Percentiles rank a stretch among this genome's conserved stretches.
These are phyloP conservation scores for Scheffersomyces quercinus DNA, from an alignment of 1,139 yeast species.

Conservation along the genomic window DNA sequence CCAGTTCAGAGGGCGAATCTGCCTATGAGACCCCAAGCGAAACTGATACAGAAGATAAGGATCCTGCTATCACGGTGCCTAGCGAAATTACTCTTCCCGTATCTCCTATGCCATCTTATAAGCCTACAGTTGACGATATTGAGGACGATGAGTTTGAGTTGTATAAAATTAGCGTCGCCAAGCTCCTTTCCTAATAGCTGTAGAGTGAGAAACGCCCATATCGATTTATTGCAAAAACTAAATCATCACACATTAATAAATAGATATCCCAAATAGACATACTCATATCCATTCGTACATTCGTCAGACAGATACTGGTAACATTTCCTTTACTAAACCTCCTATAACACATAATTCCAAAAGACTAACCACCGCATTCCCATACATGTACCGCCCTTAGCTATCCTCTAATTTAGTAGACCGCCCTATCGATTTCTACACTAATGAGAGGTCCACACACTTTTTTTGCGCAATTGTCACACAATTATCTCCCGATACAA, in stretches of 20 bases:
- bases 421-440: too few relatives aligned
- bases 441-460: too few relatives aligned
- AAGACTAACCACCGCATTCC: too few relatives aligned
- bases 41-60: neutral
- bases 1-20: neutral
- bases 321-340: too few relatives aligned
- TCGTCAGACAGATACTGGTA: too few relatives aligned
- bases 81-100: neutral
- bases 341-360: too few relatives aligned
- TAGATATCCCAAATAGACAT: too few relatives aligned
- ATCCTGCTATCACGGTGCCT: neutral
- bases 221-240: neutral
- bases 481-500: too few relatives aligned
- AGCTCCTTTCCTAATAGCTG: neutral
- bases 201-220: neutral
- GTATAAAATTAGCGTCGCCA: conserved; percentile 8
- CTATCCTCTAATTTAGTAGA: too few relatives aligned
- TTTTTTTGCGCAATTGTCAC: too few relatives aligned
- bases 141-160: conserved; percentile 17
- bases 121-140: conserved; percentile 14
- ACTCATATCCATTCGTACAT: too few relatives aligned
- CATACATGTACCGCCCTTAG: too few relatives aligned
- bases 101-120: neutral
- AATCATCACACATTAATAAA: neutral
- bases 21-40: neutral